Evolutionary conservation across 106 monocot genomes (phyloP).

Genomic region (Xerophyta viscosa): DNA sequence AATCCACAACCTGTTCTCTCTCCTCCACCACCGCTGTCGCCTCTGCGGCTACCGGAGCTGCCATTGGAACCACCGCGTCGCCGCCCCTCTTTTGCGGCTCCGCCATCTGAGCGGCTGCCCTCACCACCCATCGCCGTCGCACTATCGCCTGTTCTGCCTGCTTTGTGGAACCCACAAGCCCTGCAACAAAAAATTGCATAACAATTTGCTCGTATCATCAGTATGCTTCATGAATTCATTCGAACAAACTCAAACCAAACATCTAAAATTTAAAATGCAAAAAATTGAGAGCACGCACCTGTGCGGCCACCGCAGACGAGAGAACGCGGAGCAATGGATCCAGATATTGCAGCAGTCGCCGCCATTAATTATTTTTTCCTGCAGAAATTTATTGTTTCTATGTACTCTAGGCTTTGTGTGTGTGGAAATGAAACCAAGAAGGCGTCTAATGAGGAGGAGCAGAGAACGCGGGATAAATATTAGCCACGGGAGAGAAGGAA

Average conservation of each 20-base stretch:
- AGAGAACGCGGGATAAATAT: constrained; percentile 9
- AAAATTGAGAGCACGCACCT: neutral
- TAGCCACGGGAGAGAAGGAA: neutral
- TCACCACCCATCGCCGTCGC: constrained; percentile 13
- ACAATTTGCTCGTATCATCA: neutral
- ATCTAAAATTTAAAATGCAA: neutral
- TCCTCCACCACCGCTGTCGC: neutral
- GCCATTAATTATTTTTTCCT: constrained; percentile 19
- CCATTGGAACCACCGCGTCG: constrained; percentile 16
- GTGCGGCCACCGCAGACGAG: constrained; percentile 17
- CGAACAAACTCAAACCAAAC: neutral
- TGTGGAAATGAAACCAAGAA: neutral
- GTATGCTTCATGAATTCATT: too few relatives aligned
- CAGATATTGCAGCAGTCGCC: constrained; percentile 16
- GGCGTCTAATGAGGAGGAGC: too few relatives aligned
- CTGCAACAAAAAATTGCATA: neutral
- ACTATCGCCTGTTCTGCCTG: neutral
- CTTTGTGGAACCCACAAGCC: neutral
- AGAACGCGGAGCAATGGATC: constrained; percentile 29
- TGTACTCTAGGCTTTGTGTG: too few relatives aligned
- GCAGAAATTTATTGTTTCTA: too few relatives aligned
- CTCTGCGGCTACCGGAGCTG: constrained; percentile 8
- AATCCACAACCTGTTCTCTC: constrained; percentile 23
- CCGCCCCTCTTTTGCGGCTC: constrained; percentile 25
- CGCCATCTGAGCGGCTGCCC: constrained; percentile 17